A percentile compares a stretch with the other conserved stretches of the same genome.
These are phyloP conservation scores for Colletotrichum liaoningense DNA, from an alignment of 2,329 filamentous ascomycete species.

Conservation along the genomic window DNA sequence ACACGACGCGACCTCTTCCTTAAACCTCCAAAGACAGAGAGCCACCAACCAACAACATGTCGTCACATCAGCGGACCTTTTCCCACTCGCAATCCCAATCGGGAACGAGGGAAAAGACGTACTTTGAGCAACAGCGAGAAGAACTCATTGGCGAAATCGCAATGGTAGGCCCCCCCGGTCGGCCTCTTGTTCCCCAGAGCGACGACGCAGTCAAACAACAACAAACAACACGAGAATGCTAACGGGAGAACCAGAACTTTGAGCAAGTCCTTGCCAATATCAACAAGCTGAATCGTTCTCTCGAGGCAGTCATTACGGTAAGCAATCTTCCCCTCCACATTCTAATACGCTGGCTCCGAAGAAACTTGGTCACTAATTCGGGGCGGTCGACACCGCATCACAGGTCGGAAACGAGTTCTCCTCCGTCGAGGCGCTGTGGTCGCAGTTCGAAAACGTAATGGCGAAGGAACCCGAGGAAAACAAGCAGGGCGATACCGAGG, in stretches of 20 bases:
- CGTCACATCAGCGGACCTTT: slow-evolving; percentile 35
- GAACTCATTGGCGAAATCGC: slow-evolving; percentile 79
- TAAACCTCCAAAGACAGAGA: not conserved
- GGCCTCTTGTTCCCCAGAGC: not conserved
- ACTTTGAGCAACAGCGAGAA: slow-evolving; percentile 83
- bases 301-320: slow-evolving; percentile 92
- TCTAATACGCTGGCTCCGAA: no score
- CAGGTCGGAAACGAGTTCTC: slow-evolving; percentile 96
- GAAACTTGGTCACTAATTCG: not conserved
- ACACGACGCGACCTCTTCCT: slow-evolving; percentile 14
- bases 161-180: slow-evolving; percentile 59
- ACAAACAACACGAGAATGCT: slow-evolving; percentile 51
- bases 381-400: not conserved
- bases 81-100: slow-evolving; percentile 34
- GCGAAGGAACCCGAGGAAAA: slow-evolving; percentile 68
- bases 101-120: slow-evolving; percentile 62
- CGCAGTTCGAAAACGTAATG: slow-evolving; percentile 97
- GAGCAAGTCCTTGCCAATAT: slow-evolving; percentile 95
- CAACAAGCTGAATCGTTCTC: slow-evolving; percentile 91
- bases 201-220: not conserved
- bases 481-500: slow-evolving; percentile 39
- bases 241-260: slow-evolving; percentile 65
- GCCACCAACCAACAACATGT: slow-evolving; percentile 9
- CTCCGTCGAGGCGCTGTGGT: slow-evolving; percentile 97
- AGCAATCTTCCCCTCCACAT: not conserved